Evolutionary conservation across 192 early-diverging fungal genomes (phyloP).

Genomic region (Coemansia sp.): DNA sequence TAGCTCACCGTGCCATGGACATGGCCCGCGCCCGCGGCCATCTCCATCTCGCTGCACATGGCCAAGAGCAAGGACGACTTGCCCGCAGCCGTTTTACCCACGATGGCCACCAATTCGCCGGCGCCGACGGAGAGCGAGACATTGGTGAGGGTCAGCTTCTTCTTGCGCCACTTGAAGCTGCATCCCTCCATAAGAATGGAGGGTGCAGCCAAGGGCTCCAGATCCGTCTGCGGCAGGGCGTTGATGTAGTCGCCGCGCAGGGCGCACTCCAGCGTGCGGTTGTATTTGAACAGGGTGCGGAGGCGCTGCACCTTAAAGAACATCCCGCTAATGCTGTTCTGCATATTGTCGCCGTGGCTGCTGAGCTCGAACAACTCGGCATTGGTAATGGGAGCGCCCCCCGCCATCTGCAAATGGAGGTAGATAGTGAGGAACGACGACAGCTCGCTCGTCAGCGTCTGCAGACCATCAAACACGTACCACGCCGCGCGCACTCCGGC

Average conservation of each 20-base stretch:
- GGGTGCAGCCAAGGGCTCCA: background rate
- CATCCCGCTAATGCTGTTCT: background rate
- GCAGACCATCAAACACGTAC: conserved; percentile 5
- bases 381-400: conserved; percentile 9
- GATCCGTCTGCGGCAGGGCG: conserved; percentile 7
- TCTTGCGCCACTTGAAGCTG: conserved; percentile 29
- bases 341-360: conserved; percentile 9
- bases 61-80: conserved; percentile 85
- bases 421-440: conserved; percentile 23
- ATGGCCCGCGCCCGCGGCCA: conserved; percentile 43
- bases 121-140: conserved; percentile 54
- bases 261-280: conserved; percentile 14
- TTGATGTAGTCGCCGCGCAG: conserved; percentile 8
- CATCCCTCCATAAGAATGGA: conserved; percentile 17
- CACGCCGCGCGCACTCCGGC: conserved; percentile 17
- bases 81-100: conserved; percentile 81
- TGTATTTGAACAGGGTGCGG: background rate
- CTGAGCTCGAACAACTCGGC: conserved; percentile 31
- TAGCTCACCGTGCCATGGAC: conserved; percentile 74
- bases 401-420: conserved; percentile 2
- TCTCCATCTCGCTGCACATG: conserved; percentile 80
- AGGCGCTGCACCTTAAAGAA: background rate
- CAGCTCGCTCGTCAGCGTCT: conserved; percentile 10
- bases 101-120: conserved; percentile 71
- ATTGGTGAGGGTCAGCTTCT: conserved; percentile 18